phyloP scores from a whole-genome alignment of 495 filamentous ascomycete species.

The Penicillium samsonianum region DNA sequence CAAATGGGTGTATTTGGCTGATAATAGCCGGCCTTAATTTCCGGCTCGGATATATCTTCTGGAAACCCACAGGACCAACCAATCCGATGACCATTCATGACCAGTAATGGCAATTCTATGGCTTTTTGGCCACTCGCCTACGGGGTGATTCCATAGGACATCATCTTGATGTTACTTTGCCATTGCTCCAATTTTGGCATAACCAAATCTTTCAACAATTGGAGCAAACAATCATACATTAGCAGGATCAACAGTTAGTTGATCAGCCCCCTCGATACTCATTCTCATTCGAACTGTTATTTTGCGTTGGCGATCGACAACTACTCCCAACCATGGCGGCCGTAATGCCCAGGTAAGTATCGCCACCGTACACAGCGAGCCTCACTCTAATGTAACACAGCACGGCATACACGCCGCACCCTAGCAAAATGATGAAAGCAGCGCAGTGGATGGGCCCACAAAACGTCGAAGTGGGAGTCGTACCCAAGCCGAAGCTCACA shows the following conservation, averaged over 20 bases:
- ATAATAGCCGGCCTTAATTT: background rate
- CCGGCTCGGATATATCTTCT: background rate
- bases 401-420: constrained; percentile 25
- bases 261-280: background rate
- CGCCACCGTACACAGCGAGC: background rate
- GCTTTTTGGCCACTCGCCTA: background rate
- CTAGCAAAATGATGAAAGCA: constrained; percentile 35
- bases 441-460: constrained; percentile 30
- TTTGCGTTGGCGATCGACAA: background rate
- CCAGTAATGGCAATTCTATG: background rate
- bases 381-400: background rate
- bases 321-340: constrained; percentile 4
- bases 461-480: constrained; percentile 23
- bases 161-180: background rate
- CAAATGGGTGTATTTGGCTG: background rate
- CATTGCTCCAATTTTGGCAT: background rate
- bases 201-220: background rate
- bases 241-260: background rate
- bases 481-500: constrained; percentile 36
- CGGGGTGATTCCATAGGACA: background rate
- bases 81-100: background rate
- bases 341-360: constrained; percentile 8
- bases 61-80: background rate
- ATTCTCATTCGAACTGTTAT: background rate
- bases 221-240: background rate